A percentile compares a stretch with the other conserved stretches of the same genome.
These are phyloP conservation scores for Trichomonas vaginalis DNA, from an alignment of 208 protist species.

Conservation along the genomic window DNA sequence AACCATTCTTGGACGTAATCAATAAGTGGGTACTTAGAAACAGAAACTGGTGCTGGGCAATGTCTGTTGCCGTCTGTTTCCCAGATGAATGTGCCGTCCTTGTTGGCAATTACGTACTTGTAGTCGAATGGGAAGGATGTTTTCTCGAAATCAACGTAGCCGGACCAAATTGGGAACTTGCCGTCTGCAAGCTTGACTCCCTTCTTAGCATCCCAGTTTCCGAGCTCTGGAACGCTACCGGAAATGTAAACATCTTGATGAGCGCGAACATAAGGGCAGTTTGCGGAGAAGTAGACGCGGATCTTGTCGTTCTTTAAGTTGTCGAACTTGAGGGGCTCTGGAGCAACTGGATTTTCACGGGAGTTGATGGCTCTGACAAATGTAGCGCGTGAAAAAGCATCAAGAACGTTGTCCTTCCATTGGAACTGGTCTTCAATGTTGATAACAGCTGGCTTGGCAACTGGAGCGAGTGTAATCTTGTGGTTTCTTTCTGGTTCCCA, in stretches of 20 bases:
- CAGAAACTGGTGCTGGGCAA: not conserved
- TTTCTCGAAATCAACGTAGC: not conserved
- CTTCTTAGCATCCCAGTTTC: not conserved
- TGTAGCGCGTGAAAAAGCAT: not conserved
- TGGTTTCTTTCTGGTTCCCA: not conserved
- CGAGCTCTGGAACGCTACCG: not conserved
- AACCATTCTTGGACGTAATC: not conserved
- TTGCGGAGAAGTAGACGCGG: not conserved
- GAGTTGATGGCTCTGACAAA: not conserved
- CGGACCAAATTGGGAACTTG: not conserved
- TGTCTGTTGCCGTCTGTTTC: not conserved
- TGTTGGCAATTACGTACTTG: not conserved
- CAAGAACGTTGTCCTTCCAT: not conserved
- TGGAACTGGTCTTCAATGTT: not conserved
- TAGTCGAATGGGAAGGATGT: not conserved
- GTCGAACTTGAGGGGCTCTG: not conserved
- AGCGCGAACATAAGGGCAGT: not conserved
- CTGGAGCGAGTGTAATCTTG: not conserved
- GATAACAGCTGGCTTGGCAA: not conserved
- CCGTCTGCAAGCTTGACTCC: not conserved
- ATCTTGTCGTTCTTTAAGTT: not conserved
- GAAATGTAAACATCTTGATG: not conserved
- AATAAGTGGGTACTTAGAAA: not conserved
- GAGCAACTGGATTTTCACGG: not conserved
- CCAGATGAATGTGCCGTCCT: not conserved